Evolutionary conservation across 2,329 filamentous ascomycete species (phyloP), one percentile per base, ranked within the genome.

Genomic region (Tolypocladium ovalisporum): DNA sequence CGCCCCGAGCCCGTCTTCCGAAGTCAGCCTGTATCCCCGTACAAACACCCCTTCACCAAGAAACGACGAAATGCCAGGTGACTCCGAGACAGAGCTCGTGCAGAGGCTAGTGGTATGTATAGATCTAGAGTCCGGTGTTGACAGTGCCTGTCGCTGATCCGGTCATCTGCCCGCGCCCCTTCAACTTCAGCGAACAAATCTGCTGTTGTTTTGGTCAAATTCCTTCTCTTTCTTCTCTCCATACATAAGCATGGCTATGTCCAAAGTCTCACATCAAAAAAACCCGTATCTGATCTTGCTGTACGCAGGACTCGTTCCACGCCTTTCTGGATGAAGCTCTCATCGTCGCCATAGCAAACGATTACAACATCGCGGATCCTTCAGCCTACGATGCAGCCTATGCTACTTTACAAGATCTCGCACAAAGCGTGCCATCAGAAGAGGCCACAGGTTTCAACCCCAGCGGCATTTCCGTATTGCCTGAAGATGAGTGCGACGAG

Each of bases 381-480:
- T 68, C 73, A 1, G 75, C 85, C 47, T 74, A 85, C 36, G 66
- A 78, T 3, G 73, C 76, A 12, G 83, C 86, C 3, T 79, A 80
- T 35, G 67, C 74, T n/a, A 78, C 80, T 0, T 76, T 97, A 1
- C 77, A 87, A n/a, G 70, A 73, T 1, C 73, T 97, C 17, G 87
- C 87, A 55, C 75, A 82, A 35, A 75, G 80, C 58, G 90, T 88
- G 0, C 68, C 75, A 0, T 72, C 74, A 1, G 87, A 94, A 67
- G 89, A 94, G 66, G 81, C 84, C 19, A 85, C 83, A 12, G 85
- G 85, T 0, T 96, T 96, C 66, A 90, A 94, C 62, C 83, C 89
- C 0, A 90, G 88, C 36, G 90, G 88, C 3, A 82, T 86, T 32
- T 81, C 84, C 34, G 80, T 79, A 15, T 64, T 47, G 13, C 54